Evolutionary conservation across 352 stramenopile genomes (phyloP).

Genomic region (Halophytophthora batemanensis): DNA sequence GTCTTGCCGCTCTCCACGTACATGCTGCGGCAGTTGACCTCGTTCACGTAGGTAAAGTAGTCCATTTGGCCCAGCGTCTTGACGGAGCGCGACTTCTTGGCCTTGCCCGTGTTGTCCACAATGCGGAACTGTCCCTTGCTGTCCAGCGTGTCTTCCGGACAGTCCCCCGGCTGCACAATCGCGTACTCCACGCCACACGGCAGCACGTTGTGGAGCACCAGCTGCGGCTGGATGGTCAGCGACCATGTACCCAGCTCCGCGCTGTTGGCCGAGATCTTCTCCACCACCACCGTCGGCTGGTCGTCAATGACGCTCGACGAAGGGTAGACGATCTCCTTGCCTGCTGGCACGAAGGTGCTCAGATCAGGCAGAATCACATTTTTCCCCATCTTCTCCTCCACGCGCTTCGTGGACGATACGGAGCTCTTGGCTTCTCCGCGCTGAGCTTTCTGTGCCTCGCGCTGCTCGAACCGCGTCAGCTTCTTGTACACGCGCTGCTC

Average conservation of each 20-base stretch:
- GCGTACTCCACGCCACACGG: slow-evolving; percentile 81
- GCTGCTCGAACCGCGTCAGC: slow-evolving; percentile 69
- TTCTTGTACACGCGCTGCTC: slow-evolving; percentile 76
- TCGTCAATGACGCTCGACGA: slow-evolving; percentile 76
- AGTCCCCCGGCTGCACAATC: slow-evolving; percentile 77
- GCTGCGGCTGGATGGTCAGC: slow-evolving; percentile 77
- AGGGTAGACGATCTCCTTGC: slow-evolving; percentile 67
- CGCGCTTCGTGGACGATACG: slow-evolving; percentile 47
- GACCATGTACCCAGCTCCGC: slow-evolving; percentile 58
- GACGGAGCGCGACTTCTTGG: slow-evolving; percentile 42
- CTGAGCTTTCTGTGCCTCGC: slow-evolving; percentile 58
- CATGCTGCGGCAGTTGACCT: slow-evolving; percentile 75
- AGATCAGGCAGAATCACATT: slow-evolving; percentile 48
- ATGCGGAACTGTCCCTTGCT: slow-evolving; percentile 54
- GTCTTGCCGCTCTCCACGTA: slow-evolving; percentile 78
- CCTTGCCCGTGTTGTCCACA: slow-evolving; percentile 24
- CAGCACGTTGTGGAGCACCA: slow-evolving; percentile 80
- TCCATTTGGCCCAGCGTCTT: slow-evolving; percentile 49
- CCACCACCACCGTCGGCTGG: slow-evolving; percentile 74
- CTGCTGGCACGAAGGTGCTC: slow-evolving; percentile 39
- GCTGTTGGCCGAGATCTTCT: slow-evolving; percentile 71
- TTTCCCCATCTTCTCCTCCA: slow-evolving; percentile 68
- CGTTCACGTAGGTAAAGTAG: slow-evolving; percentile 72
- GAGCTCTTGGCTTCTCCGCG: slow-evolving; percentile 41
- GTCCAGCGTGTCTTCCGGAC: slow-evolving; percentile 55